Percentiles rank a stretch among this genome's conserved stretches.
These are phyloP conservation scores for Monilinia polystroma DNA, from an alignment of 2,329 filamentous ascomycete species.

Conservation along the genomic window DNA sequence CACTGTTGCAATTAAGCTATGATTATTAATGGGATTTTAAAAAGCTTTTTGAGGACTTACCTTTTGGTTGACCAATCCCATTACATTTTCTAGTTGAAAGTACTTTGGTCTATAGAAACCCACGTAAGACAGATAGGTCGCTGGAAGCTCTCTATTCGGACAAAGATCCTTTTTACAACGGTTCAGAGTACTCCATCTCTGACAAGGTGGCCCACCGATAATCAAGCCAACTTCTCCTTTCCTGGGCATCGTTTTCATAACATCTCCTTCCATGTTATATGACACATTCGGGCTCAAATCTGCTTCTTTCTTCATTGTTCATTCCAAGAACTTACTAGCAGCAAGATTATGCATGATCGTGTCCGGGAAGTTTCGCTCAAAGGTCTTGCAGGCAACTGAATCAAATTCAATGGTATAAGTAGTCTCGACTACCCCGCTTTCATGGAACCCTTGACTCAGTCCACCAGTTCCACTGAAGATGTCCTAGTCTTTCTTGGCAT, in stretches of 20 bases:
- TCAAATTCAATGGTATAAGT: constrained; percentile 23
- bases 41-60: background rate
- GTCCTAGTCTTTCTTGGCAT: background rate
- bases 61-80: constrained; percentile 21
- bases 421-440: constrained; percentile 15
- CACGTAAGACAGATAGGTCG: constrained; percentile 29
- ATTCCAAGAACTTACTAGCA: constrained; percentile 17
- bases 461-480: constrained; percentile 26
- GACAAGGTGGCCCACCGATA: constrained; percentile 28
- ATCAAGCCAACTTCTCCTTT: constrained; percentile 27
- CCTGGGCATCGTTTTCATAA: constrained; percentile 22
- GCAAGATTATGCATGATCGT: constrained; percentile 18
- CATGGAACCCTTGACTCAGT: constrained; percentile 20
- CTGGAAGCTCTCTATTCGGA: constrained; percentile 31
- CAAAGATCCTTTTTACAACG: constrained; percentile 24
- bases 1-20: constrained; percentile 7
- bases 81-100: constrained; percentile 35
- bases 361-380: constrained; percentile 9
- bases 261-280: background rate
- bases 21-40: background rate
- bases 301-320: constrained; percentile 3
- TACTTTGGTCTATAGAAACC: constrained; percentile 35
- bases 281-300: background rate
- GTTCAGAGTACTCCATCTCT: constrained; percentile 27
- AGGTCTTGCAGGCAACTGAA: constrained; percentile 11